phyloP scores from a whole-genome alignment of 2,329 filamentous ascomycete genomes.

The Lanzia echinophila region DNA sequence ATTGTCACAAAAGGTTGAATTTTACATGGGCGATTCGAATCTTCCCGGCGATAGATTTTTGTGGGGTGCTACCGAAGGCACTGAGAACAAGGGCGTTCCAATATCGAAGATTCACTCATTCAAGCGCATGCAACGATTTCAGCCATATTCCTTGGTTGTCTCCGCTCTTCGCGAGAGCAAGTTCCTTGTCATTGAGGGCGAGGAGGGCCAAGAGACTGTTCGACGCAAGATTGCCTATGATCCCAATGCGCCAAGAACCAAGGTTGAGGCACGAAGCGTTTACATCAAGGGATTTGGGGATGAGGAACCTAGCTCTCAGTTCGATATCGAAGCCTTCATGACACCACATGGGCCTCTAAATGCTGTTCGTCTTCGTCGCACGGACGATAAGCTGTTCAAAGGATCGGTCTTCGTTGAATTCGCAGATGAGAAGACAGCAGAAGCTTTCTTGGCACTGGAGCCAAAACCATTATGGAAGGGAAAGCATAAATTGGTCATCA shows the following conservation, averaged over 20 bases:
- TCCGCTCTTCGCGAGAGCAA: constrained; percentile 74
- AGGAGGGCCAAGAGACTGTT: constrained; percentile 63
- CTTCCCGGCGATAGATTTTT: constrained; percentile 84
- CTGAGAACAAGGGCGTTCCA: constrained; percentile 73
- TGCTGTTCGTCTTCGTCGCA: constrained; percentile 79
- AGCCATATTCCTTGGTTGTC: constrained; percentile 77
- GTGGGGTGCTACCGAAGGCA: constrained; percentile 68
- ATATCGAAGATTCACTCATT: constrained; percentile 76
- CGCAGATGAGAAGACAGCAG: constrained; percentile 65
- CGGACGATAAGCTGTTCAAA: constrained; percentile 72
- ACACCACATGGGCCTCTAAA: constrained; percentile 71
- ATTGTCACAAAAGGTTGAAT: constrained; percentile 62
- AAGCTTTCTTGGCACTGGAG: constrained; percentile 73
- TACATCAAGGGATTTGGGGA: constrained; percentile 94
- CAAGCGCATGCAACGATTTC: constrained; percentile 94
- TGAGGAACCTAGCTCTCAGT: constrained; percentile 77
- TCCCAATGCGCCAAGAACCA: constrained; percentile 51
- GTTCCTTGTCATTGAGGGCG: constrained; percentile 65
- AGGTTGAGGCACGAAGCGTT: constrained; percentile 65
- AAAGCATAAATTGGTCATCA: constrained; percentile 64
- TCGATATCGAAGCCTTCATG: constrained; percentile 92
- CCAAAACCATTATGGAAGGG: constrained; percentile 80
- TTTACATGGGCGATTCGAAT: constrained; percentile 92
- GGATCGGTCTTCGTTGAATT: constrained; percentile 96
- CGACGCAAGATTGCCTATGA: constrained; percentile 70